Conservation (phyloP, 177 flowering plant genomes). For the Tripterygium wilfordii region DNA sequence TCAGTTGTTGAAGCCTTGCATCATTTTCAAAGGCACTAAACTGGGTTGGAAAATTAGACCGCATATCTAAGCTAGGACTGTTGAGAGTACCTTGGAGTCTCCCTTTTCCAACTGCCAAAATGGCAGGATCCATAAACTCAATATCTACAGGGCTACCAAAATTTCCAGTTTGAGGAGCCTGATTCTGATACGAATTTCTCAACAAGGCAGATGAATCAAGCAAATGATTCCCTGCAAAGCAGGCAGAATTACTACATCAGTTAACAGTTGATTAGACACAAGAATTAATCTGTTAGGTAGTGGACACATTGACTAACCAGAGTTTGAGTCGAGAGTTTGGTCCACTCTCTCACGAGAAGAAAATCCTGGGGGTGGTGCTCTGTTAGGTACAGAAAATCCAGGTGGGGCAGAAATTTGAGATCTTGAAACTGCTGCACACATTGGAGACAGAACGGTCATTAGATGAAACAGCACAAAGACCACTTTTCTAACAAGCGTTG, state of each 20-base stretch:
- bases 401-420: constrained; percentile 59
- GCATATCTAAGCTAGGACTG: constrained; percentile 38
- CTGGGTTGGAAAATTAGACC: constrained; percentile 40
- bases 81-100: constrained; percentile 43
- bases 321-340: constrained; percentile 23
- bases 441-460: background rate
- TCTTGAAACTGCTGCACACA: constrained; percentile 46
- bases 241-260: background rate
- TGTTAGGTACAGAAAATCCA: constrained; percentile 54
- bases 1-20: constrained; percentile 51
- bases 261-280: background rate
- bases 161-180: constrained; percentile 31
- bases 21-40: constrained; percentile 50
- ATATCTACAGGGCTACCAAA: constrained; percentile 33
- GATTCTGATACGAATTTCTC: constrained; percentile 41
- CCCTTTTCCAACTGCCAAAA: constrained; percentile 87
- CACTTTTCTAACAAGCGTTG: no score
- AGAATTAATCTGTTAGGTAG: background rate
- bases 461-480: background rate
- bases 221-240: constrained; percentile 35
- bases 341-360: constrained; percentile 45
- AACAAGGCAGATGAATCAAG: constrained; percentile 26
- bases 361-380: constrained; percentile 73
- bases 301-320: constrained; percentile 30
- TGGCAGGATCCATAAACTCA: constrained; percentile 73